These are phyloP conservation scores for Berberis vulgaris DNA, from an alignment of 164 flowering plant species.

Conservation along the genomic window DNA sequence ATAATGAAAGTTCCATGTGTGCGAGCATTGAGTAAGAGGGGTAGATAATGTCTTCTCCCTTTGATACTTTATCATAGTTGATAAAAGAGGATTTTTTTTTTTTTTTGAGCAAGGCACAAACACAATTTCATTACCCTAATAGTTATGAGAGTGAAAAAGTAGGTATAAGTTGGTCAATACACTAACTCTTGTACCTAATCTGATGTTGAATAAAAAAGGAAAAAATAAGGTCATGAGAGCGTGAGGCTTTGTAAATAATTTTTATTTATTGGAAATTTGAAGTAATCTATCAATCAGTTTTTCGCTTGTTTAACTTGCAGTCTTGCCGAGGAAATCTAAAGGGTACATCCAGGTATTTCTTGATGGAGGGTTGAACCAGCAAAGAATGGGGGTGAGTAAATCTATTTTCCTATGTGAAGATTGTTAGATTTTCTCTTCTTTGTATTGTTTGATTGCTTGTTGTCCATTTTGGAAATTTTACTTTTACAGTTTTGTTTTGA, in stretches of 20 bases:
- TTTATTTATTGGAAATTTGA: neutral
- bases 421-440: neutral
- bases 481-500: neutral
- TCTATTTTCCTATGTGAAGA: neutral
- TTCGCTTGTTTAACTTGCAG: slow-evolving; percentile 23
- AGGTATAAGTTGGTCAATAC: too few relatives aligned
- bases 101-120: too few relatives aligned
- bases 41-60: too few relatives aligned
- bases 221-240: neutral
- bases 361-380: slow-evolving; percentile 98
- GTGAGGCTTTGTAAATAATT: neutral
- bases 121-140: too few relatives aligned
- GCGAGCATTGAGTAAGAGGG: too few relatives aligned
- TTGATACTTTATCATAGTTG: too few relatives aligned
- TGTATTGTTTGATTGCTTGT: neutral
- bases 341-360: slow-evolving; percentile 92
- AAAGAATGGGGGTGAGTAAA: slow-evolving; percentile 91
- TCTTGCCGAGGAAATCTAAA: slow-evolving; percentile 44
- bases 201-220: too few relatives aligned
- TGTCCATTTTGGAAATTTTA: neutral
- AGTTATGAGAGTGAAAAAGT: too few relatives aligned
- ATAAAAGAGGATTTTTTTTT: too few relatives aligned
- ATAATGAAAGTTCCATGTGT: too few relatives aligned
- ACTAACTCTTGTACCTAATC: too few relatives aligned
- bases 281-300: neutral